These are phyloP conservation scores for Epichloe elymi DNA, from an alignment of 2,329 filamentous ascomycete genomes.

Conservation along the genomic window DNA sequence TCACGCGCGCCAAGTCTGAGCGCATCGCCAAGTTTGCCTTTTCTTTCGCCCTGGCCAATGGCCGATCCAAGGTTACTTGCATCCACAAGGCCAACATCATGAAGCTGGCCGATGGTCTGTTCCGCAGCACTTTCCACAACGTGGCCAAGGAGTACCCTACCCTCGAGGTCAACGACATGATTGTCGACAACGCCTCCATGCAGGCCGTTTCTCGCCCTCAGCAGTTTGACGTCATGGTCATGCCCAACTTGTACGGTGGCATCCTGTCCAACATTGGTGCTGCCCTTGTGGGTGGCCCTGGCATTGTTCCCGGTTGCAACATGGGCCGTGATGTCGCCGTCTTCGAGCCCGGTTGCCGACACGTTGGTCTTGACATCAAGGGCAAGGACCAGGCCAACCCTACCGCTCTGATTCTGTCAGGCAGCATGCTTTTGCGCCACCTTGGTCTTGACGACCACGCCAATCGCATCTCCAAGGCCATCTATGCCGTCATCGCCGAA, in stretches of 20 bases:
- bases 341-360: conserved; percentile 97
- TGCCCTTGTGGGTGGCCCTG: conserved; percentile 89
- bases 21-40: conserved; percentile 99
- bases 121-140: conserved; percentile 93
- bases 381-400: conserved; percentile 99
- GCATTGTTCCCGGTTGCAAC: conserved; percentile 96
- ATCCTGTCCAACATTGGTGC: conserved; percentile 98
- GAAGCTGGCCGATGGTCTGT: conserved; percentile 98
- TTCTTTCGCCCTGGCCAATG: conserved; percentile 94
- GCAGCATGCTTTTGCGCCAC: conserved; percentile 94
- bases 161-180: conserved; percentile 96
- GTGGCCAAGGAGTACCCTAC: conserved; percentile 92
- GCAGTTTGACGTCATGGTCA: conserved; percentile 99
- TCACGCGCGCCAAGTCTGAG: conserved; percentile 97
- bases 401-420: conserved; percentile 85
- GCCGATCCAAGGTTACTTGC: conserved; percentile 97
- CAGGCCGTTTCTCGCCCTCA: conserved; percentile 92
- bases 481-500: conserved; percentile 69
- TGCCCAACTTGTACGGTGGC: conserved; percentile 98
- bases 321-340: conserved; percentile 98
- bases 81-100: conserved; percentile 99
- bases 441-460: conserved; percentile 95
- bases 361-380: conserved; percentile 99
- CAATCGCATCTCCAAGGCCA: conserved; percentile 89
- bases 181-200: conserved; percentile 99